Evolutionary conservation across 2,329 filamentous ascomycete species (phyloP).

Genomic region (Phialemonium atrogriseum): DNA sequence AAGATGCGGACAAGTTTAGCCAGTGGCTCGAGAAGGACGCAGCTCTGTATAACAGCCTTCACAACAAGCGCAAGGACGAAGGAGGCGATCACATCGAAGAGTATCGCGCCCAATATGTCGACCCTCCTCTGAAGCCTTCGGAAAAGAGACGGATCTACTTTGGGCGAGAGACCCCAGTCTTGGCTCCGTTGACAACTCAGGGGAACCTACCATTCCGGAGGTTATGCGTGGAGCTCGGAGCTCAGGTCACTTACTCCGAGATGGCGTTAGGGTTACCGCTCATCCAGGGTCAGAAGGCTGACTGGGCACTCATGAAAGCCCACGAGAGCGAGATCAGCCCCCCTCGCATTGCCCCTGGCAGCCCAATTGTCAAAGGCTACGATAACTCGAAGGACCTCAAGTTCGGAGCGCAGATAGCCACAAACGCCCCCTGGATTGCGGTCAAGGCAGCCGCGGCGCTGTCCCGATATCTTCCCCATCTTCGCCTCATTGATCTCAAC

Average conservation of each 20-base stretch:
- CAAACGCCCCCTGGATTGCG: constrained; percentile 84
- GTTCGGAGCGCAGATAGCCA: constrained; percentile 89
- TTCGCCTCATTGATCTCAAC: constrained; percentile 90
- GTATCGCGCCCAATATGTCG: constrained; percentile 70
- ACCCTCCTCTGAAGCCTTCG: constrained; percentile 79
- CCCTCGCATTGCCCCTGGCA: constrained; percentile 55
- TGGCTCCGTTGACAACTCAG: constrained; percentile 95
- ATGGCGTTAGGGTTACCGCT: constrained; percentile 93
- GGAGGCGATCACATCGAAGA: constrained; percentile 47
- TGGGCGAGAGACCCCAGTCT: constrained; percentile 80
- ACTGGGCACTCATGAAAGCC: constrained; percentile 93
- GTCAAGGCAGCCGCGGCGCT: constrained; percentile 82
- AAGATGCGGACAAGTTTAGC: constrained; percentile 67
- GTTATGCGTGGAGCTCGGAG: constrained; percentile 80
- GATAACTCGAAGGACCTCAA: constrained; percentile 75
- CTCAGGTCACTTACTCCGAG: constrained; percentile 92
- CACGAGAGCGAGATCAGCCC: constrained; percentile 74
- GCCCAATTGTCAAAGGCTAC: constrained; percentile 61
- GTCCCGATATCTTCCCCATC: constrained; percentile 65
- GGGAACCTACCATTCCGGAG: constrained; percentile 92
- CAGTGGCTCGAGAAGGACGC: constrained; percentile 67
- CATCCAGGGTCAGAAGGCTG: constrained; percentile 79
- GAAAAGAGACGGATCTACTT: constrained; percentile 95
- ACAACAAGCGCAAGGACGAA: constrained; percentile 21
- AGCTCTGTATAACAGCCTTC: constrained; percentile 31